Conservation (phyloP, 306 rosid species). For the Delonix regia region DNA sequence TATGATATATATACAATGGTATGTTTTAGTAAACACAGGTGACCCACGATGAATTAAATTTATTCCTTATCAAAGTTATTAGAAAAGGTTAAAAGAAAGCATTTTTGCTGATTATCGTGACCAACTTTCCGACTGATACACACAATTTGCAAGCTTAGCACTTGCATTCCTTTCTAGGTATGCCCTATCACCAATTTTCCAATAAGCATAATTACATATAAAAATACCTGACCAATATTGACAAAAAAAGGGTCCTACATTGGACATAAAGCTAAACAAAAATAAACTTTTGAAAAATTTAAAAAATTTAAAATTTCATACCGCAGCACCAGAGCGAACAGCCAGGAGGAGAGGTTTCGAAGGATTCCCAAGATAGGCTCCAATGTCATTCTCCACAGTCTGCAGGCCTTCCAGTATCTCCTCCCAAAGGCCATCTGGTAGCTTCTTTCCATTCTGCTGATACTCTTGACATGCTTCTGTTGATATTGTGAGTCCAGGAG, state of each 20-base stretch:
- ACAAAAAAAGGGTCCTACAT: neutral
- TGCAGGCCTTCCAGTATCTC: conserved; percentile 76
- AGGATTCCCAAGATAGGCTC: conserved; percentile 81
- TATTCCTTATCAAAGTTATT: conserved; percentile 4
- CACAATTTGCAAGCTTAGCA: neutral
- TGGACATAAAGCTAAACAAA: neutral
- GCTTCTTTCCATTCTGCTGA: conserved; percentile 63
- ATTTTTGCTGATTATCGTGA: neutral
- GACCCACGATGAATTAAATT: neutral
- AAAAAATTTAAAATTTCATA: conserved; percentile 36
- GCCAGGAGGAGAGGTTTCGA: conserved; percentile 86
- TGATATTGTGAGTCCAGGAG: conserved; percentile 95
- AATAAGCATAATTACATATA: neutral
- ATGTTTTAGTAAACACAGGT: neutral
- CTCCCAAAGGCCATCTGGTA: conserved; percentile 77
- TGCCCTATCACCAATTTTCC: neutral
- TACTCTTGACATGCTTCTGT: conserved; percentile 98
- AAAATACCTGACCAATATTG: neutral
- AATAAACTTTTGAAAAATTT: neutral
- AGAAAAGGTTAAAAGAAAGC: neutral
- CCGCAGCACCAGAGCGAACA: conserved; percentile 98
- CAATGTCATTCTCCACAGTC: conserved; percentile 71
- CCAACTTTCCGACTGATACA: neutral
- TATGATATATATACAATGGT: neutral
- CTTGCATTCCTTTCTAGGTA: neutral